Conservation (phyloP, 177 flowering plant genomes). For the Tripterygium wilfordii region DNA sequence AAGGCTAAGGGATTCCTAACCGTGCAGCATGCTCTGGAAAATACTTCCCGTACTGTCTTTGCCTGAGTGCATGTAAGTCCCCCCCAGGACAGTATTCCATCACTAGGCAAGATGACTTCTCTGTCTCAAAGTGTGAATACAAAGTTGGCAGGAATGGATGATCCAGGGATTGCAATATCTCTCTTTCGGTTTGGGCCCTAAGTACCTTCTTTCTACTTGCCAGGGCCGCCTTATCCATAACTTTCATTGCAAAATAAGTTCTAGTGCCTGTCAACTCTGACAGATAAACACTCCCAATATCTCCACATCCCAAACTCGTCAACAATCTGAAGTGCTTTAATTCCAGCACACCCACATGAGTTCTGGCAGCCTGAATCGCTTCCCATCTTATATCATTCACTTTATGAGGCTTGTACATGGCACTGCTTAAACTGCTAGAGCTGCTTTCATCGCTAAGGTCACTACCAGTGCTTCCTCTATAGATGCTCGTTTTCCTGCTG, state of each 20-base stretch:
- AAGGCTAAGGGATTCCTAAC: constrained; percentile 21
- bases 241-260: constrained; percentile 67
- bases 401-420: constrained; percentile 62
- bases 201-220: constrained; percentile 66
- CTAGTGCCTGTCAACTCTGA: constrained; percentile 62
- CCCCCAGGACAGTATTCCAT: constrained; percentile 93
- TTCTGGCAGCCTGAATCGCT: constrained; percentile 53
- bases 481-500: constrained; percentile 50
- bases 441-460: constrained; percentile 79
- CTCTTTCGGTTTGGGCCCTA: constrained; percentile 78
- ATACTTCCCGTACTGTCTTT: constrained; percentile 69
- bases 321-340: constrained; percentile 56
- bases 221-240: constrained; percentile 65
- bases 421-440: constrained; percentile 50
- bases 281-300: constrained; percentile 71
- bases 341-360: constrained; percentile 43
- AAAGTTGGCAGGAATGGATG: constrained; percentile 80
- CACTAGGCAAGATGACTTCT: constrained; percentile 63
- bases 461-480: constrained; percentile 69
- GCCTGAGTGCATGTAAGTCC: constrained; percentile 71
- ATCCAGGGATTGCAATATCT: constrained; percentile 67
- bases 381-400: constrained; percentile 69
- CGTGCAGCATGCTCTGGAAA: constrained; percentile 79
- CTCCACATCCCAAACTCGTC: constrained; percentile 68
- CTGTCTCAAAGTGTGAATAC: constrained; percentile 76